A percentile compares a stretch with the other conserved stretches of the same genome.
Conservation (phyloP, 257 asterid species). For the Voacanga thouarsii region DNA sequence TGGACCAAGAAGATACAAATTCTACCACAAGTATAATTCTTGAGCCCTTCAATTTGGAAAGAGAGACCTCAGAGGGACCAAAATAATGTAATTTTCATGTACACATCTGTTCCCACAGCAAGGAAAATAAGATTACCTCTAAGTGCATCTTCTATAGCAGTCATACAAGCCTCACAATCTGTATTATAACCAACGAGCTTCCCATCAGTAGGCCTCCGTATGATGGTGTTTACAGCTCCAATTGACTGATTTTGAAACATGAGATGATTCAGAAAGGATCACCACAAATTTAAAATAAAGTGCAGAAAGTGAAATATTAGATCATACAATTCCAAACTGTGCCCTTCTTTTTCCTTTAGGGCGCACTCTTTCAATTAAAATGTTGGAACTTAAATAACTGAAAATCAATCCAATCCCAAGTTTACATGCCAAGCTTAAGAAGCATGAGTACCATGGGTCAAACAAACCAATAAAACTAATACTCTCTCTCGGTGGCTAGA, state of each 20-base stretch:
- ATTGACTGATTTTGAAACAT: constrained; percentile 37
- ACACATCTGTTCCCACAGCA: background rate
- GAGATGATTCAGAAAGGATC: constrained; percentile 8
- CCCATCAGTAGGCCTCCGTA: constrained; percentile 54
- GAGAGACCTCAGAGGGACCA: background rate
- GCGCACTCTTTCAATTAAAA: background rate
- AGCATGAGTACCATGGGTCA: background rate
- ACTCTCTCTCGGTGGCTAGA: too few species aligned
- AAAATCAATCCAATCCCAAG: background rate
- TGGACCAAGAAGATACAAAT: background rate
- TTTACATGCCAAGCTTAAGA: background rate
- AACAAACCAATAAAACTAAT: background rate
- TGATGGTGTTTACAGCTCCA: constrained; percentile 71
- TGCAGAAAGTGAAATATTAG: constrained; percentile 1
- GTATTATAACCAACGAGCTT: constrained; percentile 66
- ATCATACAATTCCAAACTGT: constrained; percentile 2
- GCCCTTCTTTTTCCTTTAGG: background rate
- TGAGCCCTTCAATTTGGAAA: background rate
- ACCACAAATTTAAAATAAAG: constrained; percentile 7
- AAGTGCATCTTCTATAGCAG: constrained; percentile 66
- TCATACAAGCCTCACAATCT: constrained; percentile 67
- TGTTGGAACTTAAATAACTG: constrained; percentile 2
- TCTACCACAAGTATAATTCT: background rate
- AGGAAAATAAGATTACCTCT: constrained; percentile 29
- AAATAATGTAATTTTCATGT: background rate